These are phyloP conservation scores for Phlyctochytrium bullatum DNA, from an alignment of 192 early-diverging fungal genomes.

Conservation along the genomic window DNA sequence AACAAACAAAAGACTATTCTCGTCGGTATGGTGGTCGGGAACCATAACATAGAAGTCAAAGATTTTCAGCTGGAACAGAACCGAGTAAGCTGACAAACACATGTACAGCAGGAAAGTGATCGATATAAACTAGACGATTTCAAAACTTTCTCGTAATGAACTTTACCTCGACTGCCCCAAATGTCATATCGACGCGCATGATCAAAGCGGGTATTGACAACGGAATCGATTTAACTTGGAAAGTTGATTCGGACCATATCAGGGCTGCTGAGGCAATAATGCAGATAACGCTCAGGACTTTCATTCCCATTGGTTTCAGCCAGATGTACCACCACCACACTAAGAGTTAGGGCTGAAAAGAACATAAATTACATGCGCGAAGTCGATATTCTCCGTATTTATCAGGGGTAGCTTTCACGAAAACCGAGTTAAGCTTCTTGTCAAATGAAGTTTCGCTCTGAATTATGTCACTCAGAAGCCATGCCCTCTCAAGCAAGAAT, in stretches of 20 bases:
- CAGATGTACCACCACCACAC: conserved; percentile 87
- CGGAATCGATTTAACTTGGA: conserved; percentile 55
- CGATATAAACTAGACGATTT: conserved; percentile 53
- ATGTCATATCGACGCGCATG: conserved; percentile 31
- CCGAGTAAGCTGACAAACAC: conserved; percentile 88
- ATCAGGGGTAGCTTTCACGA: conserved; percentile 13
- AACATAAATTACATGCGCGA: conserved; percentile 1
- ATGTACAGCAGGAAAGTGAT: conserved; percentile 84
- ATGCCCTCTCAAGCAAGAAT: conserved; percentile 70
- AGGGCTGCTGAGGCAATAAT: conserved; percentile 65
- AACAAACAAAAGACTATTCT: conserved; percentile 85
- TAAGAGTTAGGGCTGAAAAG: not conserved
- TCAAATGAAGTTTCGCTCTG: conserved; percentile 64
- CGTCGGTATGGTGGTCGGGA: conserved; percentile 91
- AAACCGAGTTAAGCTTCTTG: conserved; percentile 37
- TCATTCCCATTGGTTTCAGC: conserved; percentile 64
- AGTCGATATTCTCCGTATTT: not conserved
- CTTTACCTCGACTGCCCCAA: conserved; percentile 43
- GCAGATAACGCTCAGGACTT: conserved; percentile 56
- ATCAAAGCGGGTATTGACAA: conserved; percentile 73
- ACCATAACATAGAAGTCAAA: conserved; percentile 88
- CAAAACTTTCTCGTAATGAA: not conserved
- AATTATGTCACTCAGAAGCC: conserved; percentile 80
- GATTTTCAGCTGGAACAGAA: conserved; percentile 84
- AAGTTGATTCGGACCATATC: conserved; percentile 94